Evolutionary conservation across 768 basidiomycete species (phyloP).

Genomic region (Amanita molliuscula): DNA sequence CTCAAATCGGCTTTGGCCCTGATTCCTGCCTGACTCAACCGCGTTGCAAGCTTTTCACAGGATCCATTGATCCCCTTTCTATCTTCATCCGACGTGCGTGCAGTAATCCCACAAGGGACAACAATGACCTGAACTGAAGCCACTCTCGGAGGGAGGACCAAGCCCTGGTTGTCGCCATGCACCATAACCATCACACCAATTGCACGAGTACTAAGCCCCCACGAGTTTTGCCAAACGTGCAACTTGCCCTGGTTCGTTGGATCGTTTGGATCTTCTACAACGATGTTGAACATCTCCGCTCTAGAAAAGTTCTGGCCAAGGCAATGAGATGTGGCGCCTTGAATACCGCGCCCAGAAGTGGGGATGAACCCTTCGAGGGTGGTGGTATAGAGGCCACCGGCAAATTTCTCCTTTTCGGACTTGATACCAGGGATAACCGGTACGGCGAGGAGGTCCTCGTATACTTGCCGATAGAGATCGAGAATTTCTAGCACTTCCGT

Average conservation of each 20-base stretch:
- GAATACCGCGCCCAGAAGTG: conserved; percentile 93
- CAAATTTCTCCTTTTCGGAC: conserved; percentile 99
- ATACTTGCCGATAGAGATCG: conserved; percentile 90
- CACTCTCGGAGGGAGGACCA: conserved; percentile 95
- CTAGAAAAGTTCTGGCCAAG: conserved; percentile 97
- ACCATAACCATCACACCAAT: conserved; percentile 99
- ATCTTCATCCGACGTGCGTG: conserved; percentile 62
- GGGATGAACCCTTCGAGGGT: conserved; percentile 98
- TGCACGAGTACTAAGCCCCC: conserved; percentile 93
- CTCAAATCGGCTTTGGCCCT: conserved; percentile 85
- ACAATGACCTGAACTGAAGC: conserved; percentile 87
- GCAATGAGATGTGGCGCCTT: conserved; percentile 95
- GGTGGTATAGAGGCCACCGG: conserved; percentile 95
- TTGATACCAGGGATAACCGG: conserved; percentile 96
- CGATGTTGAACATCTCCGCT: conserved; percentile 95
- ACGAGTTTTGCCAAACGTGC: conserved; percentile 96
- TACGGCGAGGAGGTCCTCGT: conserved; percentile 94
- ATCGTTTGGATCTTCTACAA: conserved; percentile 88
- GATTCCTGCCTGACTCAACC: conserved; percentile 62
- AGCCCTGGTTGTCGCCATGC: conserved; percentile 94
- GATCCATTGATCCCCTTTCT: conserved; percentile 63
- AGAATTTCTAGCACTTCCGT: conserved; percentile 88
- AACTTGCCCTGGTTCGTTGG: conserved; percentile 55
- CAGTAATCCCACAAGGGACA: conserved; percentile 92
- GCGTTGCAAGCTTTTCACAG: conserved; percentile 69